Base-by-base conservation (phyloP, 2,329 filamentous ascomycete species). In the Pseudopyrenochaeta lycopersici region DNA sequence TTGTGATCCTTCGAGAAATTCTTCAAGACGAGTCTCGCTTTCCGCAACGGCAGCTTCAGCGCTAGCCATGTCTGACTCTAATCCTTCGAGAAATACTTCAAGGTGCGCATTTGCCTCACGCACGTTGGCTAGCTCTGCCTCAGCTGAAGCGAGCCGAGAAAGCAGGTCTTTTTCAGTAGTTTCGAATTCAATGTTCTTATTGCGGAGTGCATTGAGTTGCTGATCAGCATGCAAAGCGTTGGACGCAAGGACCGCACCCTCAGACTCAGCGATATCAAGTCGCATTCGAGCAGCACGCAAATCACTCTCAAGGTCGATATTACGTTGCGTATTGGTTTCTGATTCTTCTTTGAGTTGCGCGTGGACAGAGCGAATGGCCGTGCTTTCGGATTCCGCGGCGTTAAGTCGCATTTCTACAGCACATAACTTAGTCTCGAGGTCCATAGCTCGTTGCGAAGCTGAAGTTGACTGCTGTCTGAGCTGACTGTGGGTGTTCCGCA, bases 1-100 rank as follows among this genome's bases (percentile, higher is more conserved):
- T 41, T 74, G 66, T 1, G 70, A 70, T 14, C 70, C 66, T 18
- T 65, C 54, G 0, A 72, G 48, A 31, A 70, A 72, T 10, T 58
- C 58, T 20, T 66, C 59, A 4, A 74, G 56, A 11, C 62, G 69
- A 27, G 57, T 67, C 44, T 70, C 60, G 20, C 68, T 75, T 20
- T 71, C 68, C 21, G 68, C 66, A 7, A 72, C 62, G 1, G 69
- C 68, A 40, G 60, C 64, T 45, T 73, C 68, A 9, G 72, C 69
- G 3, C 47, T 58, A 1, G 59, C 53, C 66, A 74, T 72, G 30
- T 72, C 71, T 18, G 65, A 52, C 38, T 74, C 62, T 1, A 71
- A 60, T 27, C 67, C 65, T 39, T 65, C 66, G 9, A 76, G 59
- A 50, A 76, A 72, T 0, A 57, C 54, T 40, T 75, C 73, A 2